Conservation (phyloP, 208 protist genomes). For the Acanthamoeba royreba region DNA sequence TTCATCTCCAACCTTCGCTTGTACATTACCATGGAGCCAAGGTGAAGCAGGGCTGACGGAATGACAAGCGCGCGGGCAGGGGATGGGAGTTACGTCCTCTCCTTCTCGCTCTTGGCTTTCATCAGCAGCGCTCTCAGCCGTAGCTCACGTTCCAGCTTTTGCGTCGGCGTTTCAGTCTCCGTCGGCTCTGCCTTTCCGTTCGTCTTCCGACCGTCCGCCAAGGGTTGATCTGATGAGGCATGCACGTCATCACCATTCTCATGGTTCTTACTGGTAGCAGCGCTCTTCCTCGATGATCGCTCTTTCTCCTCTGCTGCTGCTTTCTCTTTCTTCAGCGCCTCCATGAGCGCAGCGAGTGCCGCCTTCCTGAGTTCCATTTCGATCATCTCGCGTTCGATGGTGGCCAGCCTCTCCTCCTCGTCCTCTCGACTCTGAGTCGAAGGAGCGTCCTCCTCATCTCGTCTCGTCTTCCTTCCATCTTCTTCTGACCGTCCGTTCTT, state of each 20-base stretch:
- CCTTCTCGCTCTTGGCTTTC: not conserved
- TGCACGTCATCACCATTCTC: not conserved
- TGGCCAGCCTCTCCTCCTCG: not conserved
- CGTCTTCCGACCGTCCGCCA: not conserved
- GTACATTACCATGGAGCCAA: too few relatives aligned
- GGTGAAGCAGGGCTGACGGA: too few relatives aligned
- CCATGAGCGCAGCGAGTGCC: not conserved
- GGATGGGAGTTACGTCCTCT: not conserved
- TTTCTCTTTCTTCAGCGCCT: not conserved
- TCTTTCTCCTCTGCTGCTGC: not conserved
- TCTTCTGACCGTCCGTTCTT: not conserved
- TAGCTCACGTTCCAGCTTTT: not conserved
- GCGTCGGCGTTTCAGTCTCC: not conserved
- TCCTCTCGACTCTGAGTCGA: not conserved
- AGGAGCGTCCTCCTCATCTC: not conserved
- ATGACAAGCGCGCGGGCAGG: too few relatives aligned
- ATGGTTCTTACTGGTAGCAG: not conserved
- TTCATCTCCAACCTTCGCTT: too few relatives aligned
- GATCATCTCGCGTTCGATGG: not conserved
- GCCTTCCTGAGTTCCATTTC: not conserved
- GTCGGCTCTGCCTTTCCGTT: not conserved
- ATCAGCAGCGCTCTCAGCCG: not conserved
- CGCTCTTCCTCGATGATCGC: not conserved
- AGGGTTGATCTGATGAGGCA: not conserved
- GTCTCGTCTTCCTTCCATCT: not conserved